These are phyloP conservation scores for Poterioochromonas sp. DNA, from an alignment of 352 stramenopile genomes.

Conservation along the genomic window DNA sequence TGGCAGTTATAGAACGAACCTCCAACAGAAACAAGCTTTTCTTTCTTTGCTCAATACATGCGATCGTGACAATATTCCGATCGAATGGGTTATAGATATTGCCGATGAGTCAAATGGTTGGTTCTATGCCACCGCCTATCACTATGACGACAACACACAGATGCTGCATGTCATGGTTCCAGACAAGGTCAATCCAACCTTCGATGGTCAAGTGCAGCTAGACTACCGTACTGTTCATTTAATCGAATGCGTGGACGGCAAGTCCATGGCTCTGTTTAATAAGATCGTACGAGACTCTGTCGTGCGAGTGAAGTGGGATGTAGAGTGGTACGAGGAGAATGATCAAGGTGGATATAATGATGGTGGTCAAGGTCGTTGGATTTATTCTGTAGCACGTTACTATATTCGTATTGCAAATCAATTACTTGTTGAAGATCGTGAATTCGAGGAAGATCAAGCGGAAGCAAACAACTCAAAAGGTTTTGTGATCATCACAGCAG, in stretches of 20 bases:
- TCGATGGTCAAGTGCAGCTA: constrained; percentile 35
- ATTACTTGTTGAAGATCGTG: constrained; percentile 19
- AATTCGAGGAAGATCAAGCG: neutral
- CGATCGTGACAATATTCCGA: constrained; percentile 10
- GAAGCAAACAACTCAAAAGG: neutral
- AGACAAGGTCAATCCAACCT: constrained; percentile 37
- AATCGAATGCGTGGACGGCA: constrained; percentile 40
- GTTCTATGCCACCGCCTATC: constrained; percentile 41
- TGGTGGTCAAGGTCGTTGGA: neutral
- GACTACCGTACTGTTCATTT: constrained; percentile 37
- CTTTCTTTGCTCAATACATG: neutral
- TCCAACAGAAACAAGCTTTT: constrained; percentile 11
- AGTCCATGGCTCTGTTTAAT: constrained; percentile 38
- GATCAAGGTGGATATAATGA: neutral
- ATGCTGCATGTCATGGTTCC: constrained; percentile 41
- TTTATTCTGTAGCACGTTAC: constrained; percentile 13
- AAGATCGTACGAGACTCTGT: constrained; percentile 40
- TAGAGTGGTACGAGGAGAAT: constrained; percentile 29
- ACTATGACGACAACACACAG: constrained; percentile 36
- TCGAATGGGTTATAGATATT: constrained; percentile 44
- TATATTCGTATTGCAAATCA: constrained; percentile 32
- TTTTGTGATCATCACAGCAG: constrained; percentile 21
- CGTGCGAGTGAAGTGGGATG: constrained; percentile 38
- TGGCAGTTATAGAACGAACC: neutral
- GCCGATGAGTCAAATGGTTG: constrained; percentile 41